These are phyloP conservation scores for Penicillium fimorum DNA, from an alignment of 495 filamentous ascomycete species.

Conservation along the genomic window DNA sequence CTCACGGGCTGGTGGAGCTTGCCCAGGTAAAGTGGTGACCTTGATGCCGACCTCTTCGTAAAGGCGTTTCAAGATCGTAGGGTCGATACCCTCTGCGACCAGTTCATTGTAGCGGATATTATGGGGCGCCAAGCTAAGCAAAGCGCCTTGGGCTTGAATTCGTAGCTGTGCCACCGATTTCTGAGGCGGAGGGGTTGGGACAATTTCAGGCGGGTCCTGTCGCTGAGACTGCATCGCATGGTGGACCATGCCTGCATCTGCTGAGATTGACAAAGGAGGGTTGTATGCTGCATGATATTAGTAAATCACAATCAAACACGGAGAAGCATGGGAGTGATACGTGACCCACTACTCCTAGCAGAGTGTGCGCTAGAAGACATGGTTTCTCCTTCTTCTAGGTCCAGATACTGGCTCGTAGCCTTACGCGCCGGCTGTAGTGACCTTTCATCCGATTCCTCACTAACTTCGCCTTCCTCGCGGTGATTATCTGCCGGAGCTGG, in stretches of 20 bases:
- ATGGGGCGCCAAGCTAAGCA: conserved; percentile 60
- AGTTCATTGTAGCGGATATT: conserved; percentile 67
- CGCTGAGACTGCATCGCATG: conserved; percentile 21
- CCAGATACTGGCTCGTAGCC: conserved; percentile 9
- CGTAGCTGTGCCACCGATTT: conserved; percentile 50
- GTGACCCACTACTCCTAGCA: conserved; percentile 37
- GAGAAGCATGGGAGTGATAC: conserved; percentile 22
- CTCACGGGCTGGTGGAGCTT: not conserved
- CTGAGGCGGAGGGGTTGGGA: not conserved
- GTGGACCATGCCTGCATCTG: conserved; percentile 18
- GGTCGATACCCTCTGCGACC: conserved; percentile 69
- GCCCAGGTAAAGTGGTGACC: conserved; percentile 21
- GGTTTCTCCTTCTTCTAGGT: conserved; percentile 33
- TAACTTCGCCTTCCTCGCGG: conserved; percentile 74
- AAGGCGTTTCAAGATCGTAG: conserved; percentile 57
- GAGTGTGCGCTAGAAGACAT: conserved; percentile 24
- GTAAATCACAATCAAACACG: not conserved
- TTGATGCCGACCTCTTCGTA: conserved; percentile 64
- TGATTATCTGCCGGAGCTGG: conserved; percentile 17
- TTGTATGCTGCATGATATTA: conserved; percentile 41
- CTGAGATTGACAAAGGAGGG: conserved; percentile 34
- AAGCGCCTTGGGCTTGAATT: conserved; percentile 66
- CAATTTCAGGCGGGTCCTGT: not conserved
- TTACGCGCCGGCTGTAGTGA: conserved; percentile 9
- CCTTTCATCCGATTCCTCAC: conserved; percentile 59